Percentiles rank a stretch among this genome's conserved stretches.
Evolutionary conservation across 768 basidiomycete genomes (phyloP).

Genomic region (Pisolithus orientalis): DNA sequence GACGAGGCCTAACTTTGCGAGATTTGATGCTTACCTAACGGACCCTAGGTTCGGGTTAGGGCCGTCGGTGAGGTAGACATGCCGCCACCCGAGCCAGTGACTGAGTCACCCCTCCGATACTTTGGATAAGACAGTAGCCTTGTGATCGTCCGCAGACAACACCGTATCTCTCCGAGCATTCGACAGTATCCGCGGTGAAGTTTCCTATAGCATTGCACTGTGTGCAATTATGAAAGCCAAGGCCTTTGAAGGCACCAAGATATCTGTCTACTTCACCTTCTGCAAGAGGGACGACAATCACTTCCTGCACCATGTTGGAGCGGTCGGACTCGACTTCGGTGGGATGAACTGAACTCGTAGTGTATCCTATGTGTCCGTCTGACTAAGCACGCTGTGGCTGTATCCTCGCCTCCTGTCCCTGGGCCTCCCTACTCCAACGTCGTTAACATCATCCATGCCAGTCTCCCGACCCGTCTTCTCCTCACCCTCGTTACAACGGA

Average conservation of each 20-base stretch:
- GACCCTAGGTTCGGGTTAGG: too few species aligned
- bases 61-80: background rate
- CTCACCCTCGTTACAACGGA: constrained; percentile 52
- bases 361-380: too few species aligned
- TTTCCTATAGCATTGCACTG: constrained; percentile 50
- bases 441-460: constrained; percentile 39
- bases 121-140: background rate
- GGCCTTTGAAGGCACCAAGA: constrained; percentile 44
- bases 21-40: too few species aligned
- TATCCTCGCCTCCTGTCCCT: too few species aligned
- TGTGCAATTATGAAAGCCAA: constrained; percentile 46
- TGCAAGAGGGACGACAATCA: constrained; percentile 49
- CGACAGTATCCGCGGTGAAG: constrained; percentile 53
- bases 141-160: constrained; percentile 3
- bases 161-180: constrained; percentile 36
- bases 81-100: constrained; percentile 21
- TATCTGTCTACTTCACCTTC: constrained; percentile 57
- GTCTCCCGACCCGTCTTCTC: constrained; percentile 40
- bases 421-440: too few species aligned
- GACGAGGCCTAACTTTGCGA: too few species aligned
- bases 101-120: constrained; percentile 10
- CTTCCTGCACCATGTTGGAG: constrained; percentile 52
- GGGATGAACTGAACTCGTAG: too few species aligned
- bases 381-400: too few species aligned
- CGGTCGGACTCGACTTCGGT: too few species aligned